Evolutionary conservation across 1,284 basidiomycete genomes (phyloP).

Genomic region (Ustilago cynodontis): DNA sequence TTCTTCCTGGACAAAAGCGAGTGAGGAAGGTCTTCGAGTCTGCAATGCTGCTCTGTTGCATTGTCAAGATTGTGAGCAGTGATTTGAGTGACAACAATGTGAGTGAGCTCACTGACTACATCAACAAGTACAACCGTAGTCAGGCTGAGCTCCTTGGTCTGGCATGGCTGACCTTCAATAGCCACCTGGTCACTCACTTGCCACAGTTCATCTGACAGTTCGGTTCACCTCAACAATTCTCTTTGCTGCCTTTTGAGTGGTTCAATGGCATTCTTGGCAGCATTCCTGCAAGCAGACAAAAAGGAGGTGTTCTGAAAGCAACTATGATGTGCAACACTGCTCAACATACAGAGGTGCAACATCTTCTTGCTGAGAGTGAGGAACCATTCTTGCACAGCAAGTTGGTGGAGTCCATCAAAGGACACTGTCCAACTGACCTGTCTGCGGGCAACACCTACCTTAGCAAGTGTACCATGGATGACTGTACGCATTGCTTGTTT

Average conservation of each 20-base stretch:
- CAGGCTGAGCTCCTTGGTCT: conserved; percentile 11
- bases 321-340: not conserved
- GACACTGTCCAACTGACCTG: no score
- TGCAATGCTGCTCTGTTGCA: not conserved
- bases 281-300: not conserved
- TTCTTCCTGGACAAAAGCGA: not conserved
- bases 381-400: no score
- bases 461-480: no score
- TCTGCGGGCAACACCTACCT: no score
- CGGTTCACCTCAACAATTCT: conserved; percentile 8
- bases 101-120: not conserved
- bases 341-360: not conserved
- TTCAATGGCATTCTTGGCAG: conserved; percentile 3
- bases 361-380: no score
- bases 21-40: not conserved
- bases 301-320: not conserved
- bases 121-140: conserved; percentile 1
- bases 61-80: conserved; percentile 3
- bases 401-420: no score
- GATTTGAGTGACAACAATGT: not conserved
- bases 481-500: no score
- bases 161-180: conserved; percentile 18
- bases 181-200: conserved; percentile 6
- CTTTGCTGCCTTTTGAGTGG: conserved; percentile 7
- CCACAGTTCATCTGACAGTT: conserved; percentile 1